These are phyloP conservation scores for Pichia phayaonensis DNA, from an alignment of 805 yeast genomes.

Conservation along the genomic window DNA sequence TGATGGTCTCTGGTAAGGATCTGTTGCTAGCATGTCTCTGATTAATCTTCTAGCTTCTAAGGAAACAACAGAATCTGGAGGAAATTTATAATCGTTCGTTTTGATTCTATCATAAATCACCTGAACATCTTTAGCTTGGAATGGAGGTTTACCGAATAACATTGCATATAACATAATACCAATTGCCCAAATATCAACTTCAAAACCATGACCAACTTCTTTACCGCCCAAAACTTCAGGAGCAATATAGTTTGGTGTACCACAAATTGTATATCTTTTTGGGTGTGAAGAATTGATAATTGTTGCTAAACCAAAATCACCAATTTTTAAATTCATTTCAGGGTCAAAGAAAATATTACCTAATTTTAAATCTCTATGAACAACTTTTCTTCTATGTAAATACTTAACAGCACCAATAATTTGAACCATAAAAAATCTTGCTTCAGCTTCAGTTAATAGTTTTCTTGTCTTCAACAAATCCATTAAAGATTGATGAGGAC, in stretches of 20 bases:
- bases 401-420: slow-evolving; percentile 90
- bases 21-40: slow-evolving; percentile 60
- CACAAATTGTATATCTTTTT: slow-evolving; percentile 90
- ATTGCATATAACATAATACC: slow-evolving; percentile 96
- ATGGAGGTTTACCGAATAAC: slow-evolving; percentile 92
- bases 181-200: slow-evolving; percentile 96
- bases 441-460: slow-evolving; percentile 85
- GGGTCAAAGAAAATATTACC: slow-evolving; percentile 95
- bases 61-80: slow-evolving; percentile 50
- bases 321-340: slow-evolving; percentile 88
- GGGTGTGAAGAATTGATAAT: slow-evolving; percentile 62
- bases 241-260: slow-evolving; percentile 97
- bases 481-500: slow-evolving; percentile 92
- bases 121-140: slow-evolving; percentile 91
- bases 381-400: slow-evolving; percentile 84
- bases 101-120: slow-evolving; percentile 89
- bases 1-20: slow-evolving; percentile 77
- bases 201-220: slow-evolving; percentile 82
- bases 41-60: slow-evolving; percentile 68
- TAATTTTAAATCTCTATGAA: slow-evolving; percentile 91
- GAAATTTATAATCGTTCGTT: slow-evolving; percentile 71
- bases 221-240: slow-evolving; percentile 95
- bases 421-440: slow-evolving; percentile 82
- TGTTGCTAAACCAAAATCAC: slow-evolving; percentile 98
- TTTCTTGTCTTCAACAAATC: slow-evolving; percentile 83